phyloP scores from a whole-genome alignment of 495 filamentous ascomycete genomes.

The Hypoxylon perforatum region DNA sequence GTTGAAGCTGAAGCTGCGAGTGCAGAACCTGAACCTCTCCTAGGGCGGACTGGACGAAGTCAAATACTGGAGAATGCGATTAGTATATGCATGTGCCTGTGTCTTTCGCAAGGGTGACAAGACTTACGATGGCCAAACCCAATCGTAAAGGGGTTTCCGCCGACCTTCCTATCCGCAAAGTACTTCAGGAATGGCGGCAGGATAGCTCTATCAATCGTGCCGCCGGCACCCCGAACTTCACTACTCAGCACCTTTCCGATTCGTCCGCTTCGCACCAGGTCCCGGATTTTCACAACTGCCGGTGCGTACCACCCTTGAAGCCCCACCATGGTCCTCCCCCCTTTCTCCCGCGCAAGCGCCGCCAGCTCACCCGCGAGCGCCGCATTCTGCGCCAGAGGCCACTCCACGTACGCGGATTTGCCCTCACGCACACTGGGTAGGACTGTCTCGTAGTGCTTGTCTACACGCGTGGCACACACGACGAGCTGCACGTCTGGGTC shows the following conservation, averaged over 20 bases:
- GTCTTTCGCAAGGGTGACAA: no score
- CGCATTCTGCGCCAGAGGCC: slow-evolving; percentile 55
- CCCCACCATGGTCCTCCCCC: slow-evolving; percentile 58
- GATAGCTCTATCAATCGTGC: not conserved
- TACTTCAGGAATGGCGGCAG: not conserved
- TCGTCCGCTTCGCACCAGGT: slow-evolving; percentile 53
- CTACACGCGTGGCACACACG: not conserved
- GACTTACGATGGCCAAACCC: not conserved
- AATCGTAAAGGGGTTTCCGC: not conserved
- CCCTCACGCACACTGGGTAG: not conserved
- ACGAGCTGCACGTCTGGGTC: slow-evolving; percentile 11
- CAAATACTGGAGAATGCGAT: no score
- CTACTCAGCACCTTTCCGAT: slow-evolving; percentile 52
- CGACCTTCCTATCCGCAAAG: not conserved
- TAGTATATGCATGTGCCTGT: no score
- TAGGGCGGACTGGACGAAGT: no score
- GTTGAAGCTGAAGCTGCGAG: no score
- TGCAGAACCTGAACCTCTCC: no score
- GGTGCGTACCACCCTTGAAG: slow-evolving; percentile 58
- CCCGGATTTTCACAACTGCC: slow-evolving; percentile 50
- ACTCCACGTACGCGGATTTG: slow-evolving; percentile 54
- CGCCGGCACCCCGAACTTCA: not conserved
- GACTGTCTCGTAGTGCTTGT: not conserved
- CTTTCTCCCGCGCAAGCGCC: slow-evolving; percentile 40
- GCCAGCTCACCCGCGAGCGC: slow-evolving; percentile 53